Evolutionary conservation across 2,329 filamentous ascomycete genomes (phyloP), one percentile per base, ranked within the genome.

Genomic region (Byssochlamys sp.): DNA sequence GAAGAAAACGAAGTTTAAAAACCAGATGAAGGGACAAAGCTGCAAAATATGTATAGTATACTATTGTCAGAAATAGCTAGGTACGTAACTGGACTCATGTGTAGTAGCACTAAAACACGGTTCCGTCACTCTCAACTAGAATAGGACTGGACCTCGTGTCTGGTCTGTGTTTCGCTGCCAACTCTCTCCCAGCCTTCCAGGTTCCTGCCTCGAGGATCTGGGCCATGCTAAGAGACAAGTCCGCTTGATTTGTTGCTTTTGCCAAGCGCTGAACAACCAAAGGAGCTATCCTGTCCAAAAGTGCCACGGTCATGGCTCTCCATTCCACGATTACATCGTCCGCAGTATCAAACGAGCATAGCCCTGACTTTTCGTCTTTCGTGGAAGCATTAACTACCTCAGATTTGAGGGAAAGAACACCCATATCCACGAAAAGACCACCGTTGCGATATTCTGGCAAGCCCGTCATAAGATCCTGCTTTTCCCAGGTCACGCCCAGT

Each of bases 361-460:
- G 61, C 9, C 60, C 52, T 29, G 63, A 35, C 14, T 68, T 65
- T 74, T 71, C 84, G 56, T 79, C 72, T 12, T 72, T 62, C 12
- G 78, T 66, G 0, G 81, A 81, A 4, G 74, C 65, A 48, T 77
- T 70, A 52, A 73, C 55, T 2, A 77, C 75, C 0, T 76, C 71
- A 0, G 71, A 60, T 64, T 82, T 84, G 6, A 85, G 69, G 1
- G 72, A 76, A 27, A 84, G 60, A 0, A 82, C 80, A 0, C 77
- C 79, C 24, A 83, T 66, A 35, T 84, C 87, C 52, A 89, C 79
- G 35, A 89, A 85, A 0, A 89, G 71, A 0, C 86, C 86, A 50
- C 91, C 91, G 65, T 96, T 96, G 58, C 91, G 84, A 71, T 96
- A 96, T 66, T 89, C 87, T 0, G 87, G 84, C 2, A 90, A 74